Base-by-base conservation (phyloP, 1,139 yeast species). In the Blastobotrys raffinosifermentans region DNA sequence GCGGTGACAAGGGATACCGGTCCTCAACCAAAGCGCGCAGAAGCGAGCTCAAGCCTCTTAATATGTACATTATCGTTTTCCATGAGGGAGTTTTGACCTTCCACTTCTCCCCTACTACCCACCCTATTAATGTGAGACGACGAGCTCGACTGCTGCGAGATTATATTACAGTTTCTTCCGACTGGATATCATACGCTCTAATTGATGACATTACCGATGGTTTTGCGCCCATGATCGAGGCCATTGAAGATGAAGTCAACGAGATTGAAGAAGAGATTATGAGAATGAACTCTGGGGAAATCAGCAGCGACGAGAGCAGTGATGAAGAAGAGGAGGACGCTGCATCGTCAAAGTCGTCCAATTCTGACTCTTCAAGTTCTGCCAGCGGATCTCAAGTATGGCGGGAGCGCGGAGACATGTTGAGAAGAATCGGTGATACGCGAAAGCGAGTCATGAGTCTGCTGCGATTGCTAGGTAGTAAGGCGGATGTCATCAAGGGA, bases 121-220 rank as follows among this genome's bases (percentile, higher is more conserved):
- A 91, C 58, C 94, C 97, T 0, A 84, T 87, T 39, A 91, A 91
- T 57, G 98, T 91, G 26, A 74, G 98, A 51, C 74, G 97, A 57
- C 76, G 98, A 54, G 94, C 94, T 0, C 70, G 98, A 40, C 67
- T 91, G 46, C 70, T 91, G 46, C 73, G 82, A 46, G 98, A 91
- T 57, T 91, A 89, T 54, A 69, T 91, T 45, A 84, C 85, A 2
- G 95, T 91, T 4, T 77, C 93, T 1, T 78, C 96, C 0, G 98
- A 91, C 60, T 91, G 98, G 98, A 81, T 91, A 34, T 91, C 96
- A 2, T 91, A 91, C 63, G 98, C 98, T 0, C 67, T 91, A 47
- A 87, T 91, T 54, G 98, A 91, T 66, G 97, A 91, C 58, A 86
- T 91, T 46, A 89, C 97, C 1, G 98, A 91, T 67, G 93, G 94